Base-by-base conservation (phyloP, 768 basidiomycete species). In the Lenzites betulinus region DNA sequence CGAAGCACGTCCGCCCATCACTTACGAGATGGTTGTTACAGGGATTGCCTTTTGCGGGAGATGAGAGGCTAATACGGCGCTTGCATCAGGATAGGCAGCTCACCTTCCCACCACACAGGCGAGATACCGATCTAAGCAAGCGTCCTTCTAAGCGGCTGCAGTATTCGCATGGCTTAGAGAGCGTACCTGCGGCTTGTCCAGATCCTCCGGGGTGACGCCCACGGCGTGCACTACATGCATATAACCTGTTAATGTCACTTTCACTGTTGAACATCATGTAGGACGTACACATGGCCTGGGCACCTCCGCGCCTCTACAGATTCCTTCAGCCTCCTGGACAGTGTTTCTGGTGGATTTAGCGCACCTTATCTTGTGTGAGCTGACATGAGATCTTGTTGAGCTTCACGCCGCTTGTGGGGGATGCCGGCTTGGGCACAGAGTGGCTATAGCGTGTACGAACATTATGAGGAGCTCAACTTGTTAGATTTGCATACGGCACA, bases 21-120 rank as follows among this genome's bases (percentile, higher is more conserved):
- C 81, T 67, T 71, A 90, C 90, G 30, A 93, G 81, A 70, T 94
- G 92, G 47, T 79, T 80, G 69, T 95, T 95, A 71, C 93, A 95
- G 3, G 92, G 92, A 71, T 93, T 94, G 39, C 92, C 90, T 88
- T 62, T 4, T 18, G 25, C 5, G 20, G 52, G 28, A 25, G 16
- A 44, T 42, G 20, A 50, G 36, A 54, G 62, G 51, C 22, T 42
- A 4, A 15, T 50, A 11, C 11, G 53, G 64, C 61, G 64, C 69
- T 72, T n/a, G 42, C 2, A 26, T 39, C 13, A 47, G 12, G 22
- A 52, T 64, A 15, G 44, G 44, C 44, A 46, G 44, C 44, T 46
- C 54, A 88, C 92, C 92, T 81, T 94, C 92, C 91, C 92, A 95
- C 92, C 92, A 95, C 53, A 93, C 81, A 3, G 90, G 87, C 30